phyloP scores from a whole-genome alignment of 495 filamentous ascomycete genomes.

The Xylaria cubensis region DNA sequence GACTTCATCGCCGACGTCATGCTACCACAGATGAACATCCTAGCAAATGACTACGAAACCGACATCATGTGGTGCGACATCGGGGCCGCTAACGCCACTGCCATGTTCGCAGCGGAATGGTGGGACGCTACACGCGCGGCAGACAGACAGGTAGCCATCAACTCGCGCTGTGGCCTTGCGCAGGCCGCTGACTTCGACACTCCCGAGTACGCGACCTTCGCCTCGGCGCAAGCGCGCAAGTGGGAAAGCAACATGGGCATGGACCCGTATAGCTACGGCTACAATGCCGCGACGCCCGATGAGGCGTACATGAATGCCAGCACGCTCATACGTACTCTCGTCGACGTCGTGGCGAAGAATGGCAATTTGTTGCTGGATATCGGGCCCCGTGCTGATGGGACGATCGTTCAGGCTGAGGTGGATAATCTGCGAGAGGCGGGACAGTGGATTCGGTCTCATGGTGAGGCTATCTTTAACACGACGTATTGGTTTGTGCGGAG shows the following conservation, averaged over 20 bases:
- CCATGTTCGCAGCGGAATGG: slow-evolving; percentile 55
- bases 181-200: slow-evolving; percentile 57
- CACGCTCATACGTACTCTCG: slow-evolving; percentile 50
- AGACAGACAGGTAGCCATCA: slow-evolving; percentile 56
- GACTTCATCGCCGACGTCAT: slow-evolving; percentile 60
- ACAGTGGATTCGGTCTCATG: slow-evolving; percentile 57
- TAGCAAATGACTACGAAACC: slow-evolving; percentile 52
- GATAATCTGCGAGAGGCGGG: slow-evolving; percentile 55
- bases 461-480: slow-evolving; percentile 62
- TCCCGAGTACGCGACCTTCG: slow-evolving; percentile 58
- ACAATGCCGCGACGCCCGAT: slow-evolving; percentile 57
- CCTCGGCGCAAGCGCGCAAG: slow-evolving; percentile 56
- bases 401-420: slow-evolving; percentile 56
- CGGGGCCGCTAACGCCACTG: slow-evolving; percentile 57
- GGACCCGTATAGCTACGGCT: slow-evolving; percentile 63
- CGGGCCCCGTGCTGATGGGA: slow-evolving; percentile 60
- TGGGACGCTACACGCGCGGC: slow-evolving; percentile 49
- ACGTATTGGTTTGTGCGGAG: slow-evolving; percentile 64
- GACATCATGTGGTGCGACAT: slow-evolving; percentile 68
- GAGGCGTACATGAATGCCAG: slow-evolving; percentile 58
- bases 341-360: slow-evolving; percentile 63
- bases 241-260: slow-evolving; percentile 64
- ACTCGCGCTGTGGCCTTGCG: slow-evolving; percentile 59
- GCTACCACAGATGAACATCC: slow-evolving; percentile 57
- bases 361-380: slow-evolving; percentile 63